phyloP scores from a whole-genome alignment of 129 eudicot genomes.

The Rutidosis leptorrhynchoides region DNA sequence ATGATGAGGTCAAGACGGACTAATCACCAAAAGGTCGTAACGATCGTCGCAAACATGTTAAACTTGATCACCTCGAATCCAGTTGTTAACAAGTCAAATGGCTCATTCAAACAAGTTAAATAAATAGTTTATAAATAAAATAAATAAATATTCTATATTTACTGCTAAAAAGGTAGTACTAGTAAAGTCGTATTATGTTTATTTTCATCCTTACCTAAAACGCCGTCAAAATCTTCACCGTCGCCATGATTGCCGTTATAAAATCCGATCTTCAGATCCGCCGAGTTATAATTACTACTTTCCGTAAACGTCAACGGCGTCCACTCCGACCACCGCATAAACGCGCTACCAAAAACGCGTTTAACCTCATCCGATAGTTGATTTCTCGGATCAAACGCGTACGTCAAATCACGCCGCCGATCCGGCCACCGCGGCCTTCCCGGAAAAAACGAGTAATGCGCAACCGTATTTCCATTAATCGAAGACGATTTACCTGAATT shows the following conservation, averaged over 20 bases:
- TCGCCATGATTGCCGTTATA: slow-evolving; percentile 65
- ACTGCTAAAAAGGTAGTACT: no score
- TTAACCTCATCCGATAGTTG: slow-evolving; percentile 35
- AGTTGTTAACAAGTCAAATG: no score
- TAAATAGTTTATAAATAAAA: no score
- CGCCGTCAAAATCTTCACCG: slow-evolving; percentile 79
- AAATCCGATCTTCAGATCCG: slow-evolving; percentile 64
- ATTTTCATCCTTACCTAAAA: not conserved
- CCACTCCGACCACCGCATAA: slow-evolving; percentile 66
- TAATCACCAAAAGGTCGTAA: no score
- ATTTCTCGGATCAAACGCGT: slow-evolving; percentile 52
- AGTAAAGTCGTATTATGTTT: no score
- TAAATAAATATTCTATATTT: no score
- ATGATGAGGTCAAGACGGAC: no score
- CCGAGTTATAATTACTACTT: not conserved
- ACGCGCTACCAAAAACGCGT: slow-evolving; percentile 43
- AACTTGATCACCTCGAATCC: no score
- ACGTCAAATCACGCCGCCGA: slow-evolving; percentile 34
- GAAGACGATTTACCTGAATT: slow-evolving; percentile 35
- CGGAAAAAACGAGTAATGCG: slow-evolving; percentile 67
- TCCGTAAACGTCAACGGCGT: slow-evolving; percentile 56
- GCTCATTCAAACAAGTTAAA: no score
- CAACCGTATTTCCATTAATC: slow-evolving; percentile 34
- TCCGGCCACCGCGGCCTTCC: slow-evolving; percentile 57
- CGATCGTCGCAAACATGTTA: no score